Base-by-base conservation (phyloP, 176 grass and related monocot genomes). In the Poa pratensis region DNA sequence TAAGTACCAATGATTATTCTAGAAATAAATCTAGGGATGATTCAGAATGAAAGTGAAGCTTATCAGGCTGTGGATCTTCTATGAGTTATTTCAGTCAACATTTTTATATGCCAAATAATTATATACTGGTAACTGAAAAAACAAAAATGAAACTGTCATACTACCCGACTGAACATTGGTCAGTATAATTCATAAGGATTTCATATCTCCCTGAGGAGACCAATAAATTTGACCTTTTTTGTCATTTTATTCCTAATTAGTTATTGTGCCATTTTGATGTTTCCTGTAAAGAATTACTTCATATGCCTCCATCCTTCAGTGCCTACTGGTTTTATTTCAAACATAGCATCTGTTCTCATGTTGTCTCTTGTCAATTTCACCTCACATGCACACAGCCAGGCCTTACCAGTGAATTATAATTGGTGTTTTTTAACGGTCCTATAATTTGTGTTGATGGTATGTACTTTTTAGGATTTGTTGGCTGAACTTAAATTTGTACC, bases 401-500 rank as follows among this genome's bases (percentile, higher is more conserved):
- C 43, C 42, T 54, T 54, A 8, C 60, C 6, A 66, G 6, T 79
- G 16, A 61, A 48, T 69, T 70, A 27, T 70, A 83, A 32, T 59
- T 82, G 15, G 3, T 37, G 23, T 65, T 81, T 22, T 35, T 34
- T 18, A 35, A 66, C 8, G 15, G 30, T 11, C 32, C 59, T 70
- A 27, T 69, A 83, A 30, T 58, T 76, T 2, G 2, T 35, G 24
- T 65, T 81, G 28, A 6, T 55, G 27, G 34, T 60, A 9, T 62
- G 11, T 51, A 12, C 16, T 51, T 59, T 32, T 27, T n/a, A 62
- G 27, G 42, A 32, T 53, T 9, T 32, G 34, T 55, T 66, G 24
- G 20, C 63, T 50, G 37, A 63, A 37, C 45, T 67, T 48, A 66
- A 73, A 79, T 73, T 39, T 83, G 9, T 73, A 6, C 49, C 52